Conservation (phyloP, 768 basidiomycete genomes). For the Saitozyma podzolica region DNA sequence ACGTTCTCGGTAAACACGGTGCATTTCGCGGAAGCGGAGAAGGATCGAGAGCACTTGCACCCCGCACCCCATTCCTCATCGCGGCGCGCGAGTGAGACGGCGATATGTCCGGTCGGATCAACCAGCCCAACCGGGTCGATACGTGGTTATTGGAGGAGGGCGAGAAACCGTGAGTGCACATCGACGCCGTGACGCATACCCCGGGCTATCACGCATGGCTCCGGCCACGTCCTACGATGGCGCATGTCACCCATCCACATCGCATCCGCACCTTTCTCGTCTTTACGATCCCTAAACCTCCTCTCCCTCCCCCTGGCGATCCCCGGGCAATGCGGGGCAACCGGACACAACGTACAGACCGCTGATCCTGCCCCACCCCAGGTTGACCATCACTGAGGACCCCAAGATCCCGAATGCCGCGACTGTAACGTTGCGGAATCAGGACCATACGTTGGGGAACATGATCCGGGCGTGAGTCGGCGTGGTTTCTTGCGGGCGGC, state of each 20-base stretch:
- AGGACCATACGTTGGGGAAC: conserved; percentile 94
- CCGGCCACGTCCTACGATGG: not conserved
- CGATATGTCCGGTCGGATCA: conserved; percentile 60
- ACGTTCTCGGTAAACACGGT: not conserved
- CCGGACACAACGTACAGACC: too few relatives aligned
- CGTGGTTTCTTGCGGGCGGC: too few relatives aligned
- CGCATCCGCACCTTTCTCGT: too few relatives aligned
- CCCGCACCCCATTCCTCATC: not conserved
- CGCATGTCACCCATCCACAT: too few relatives aligned
- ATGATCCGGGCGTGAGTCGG: conserved; percentile 76
- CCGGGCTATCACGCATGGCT: too few relatives aligned
- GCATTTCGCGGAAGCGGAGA: not conserved
- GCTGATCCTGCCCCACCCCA: conserved; percentile 48
- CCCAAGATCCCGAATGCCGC: conserved; percentile 98
- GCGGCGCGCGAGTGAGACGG: not conserved
- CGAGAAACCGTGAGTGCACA: conserved; percentile 78
- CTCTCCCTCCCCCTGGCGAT: conserved; percentile 4
- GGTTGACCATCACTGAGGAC: conserved; percentile 88
- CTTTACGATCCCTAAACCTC: not conserved
- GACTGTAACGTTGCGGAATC: conserved; percentile 89
- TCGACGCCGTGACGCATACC: not conserved
- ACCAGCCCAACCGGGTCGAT: conserved; percentile 91
- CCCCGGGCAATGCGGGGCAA: too few relatives aligned
- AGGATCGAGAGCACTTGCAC: not conserved
- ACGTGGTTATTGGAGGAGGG: conserved; percentile 88